Base-by-base conservation (phyloP, 495 filamentous ascomycete species). In the Penicillium lividum region DNA sequence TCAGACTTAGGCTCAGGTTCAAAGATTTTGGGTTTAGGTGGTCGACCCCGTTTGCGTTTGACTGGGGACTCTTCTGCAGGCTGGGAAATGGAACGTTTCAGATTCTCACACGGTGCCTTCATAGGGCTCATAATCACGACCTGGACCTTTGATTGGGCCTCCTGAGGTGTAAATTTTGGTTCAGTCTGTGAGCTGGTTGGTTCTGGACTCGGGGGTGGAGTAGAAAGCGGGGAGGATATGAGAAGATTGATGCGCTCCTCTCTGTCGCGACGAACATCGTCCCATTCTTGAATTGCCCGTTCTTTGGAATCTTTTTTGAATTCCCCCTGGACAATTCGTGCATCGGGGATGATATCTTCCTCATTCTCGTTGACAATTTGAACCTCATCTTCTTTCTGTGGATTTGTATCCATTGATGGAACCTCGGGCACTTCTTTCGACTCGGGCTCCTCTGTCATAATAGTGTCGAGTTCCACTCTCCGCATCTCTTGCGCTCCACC, bases 31-130 rank as follows among this genome's bases (percentile, higher is more conserved):
- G 11, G 22, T 27, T 66, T 64, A 28, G 38, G 60, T n/a, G 65
- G 67, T 40, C 58, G 50, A 2, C 67, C 62, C 25, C 56, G 50
- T 51, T 60, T 61, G 9, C 65, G 62, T 50, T 70, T 70, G 30
- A 50, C 38, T 27, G 58, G 58, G 27, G 67, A 54, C 22, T 68
- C 57, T 16, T 53, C 31, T 30, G 56, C 45, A 15, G 65, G 53
- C 9, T 56, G 51, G 13, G 65, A 52, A 18, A 52, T 43, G 7
- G 52, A 29, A 11, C 65, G 65, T 25, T 68, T 70, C 22, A 48
- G 40, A 5, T 10, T 46, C 13, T 52, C 16, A 7, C 29, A 13
- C 25, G 18, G 29, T 44, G 5, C 18, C 16, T 9, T 22, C 11
- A n/a, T 25, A 6, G 11, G 30, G 30, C 57, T 69, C n/a, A 58